Percentiles rank a stretch among this genome's conserved stretches.
These are phyloP conservation scores for Plectosphaerella cucumerina DNA, from an alignment of 2,329 filamentous ascomycete genomes.

Conservation along the genomic window DNA sequence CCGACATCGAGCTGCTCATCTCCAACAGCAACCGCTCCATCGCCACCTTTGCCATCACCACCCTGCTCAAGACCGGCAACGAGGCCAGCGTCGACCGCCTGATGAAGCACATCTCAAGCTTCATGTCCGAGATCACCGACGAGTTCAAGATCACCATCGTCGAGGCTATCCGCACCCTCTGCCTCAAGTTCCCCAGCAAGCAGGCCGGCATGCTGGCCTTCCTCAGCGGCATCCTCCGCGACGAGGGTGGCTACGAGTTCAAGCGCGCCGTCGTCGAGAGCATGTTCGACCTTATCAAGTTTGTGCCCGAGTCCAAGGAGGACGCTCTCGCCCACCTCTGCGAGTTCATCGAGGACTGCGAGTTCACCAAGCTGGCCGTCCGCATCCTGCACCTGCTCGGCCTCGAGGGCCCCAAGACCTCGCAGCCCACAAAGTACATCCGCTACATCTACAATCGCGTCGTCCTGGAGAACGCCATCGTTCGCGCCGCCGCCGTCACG, in stretches of 20 bases:
- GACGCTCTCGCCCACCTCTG: constrained; percentile 89
- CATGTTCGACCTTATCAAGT: constrained; percentile 99
- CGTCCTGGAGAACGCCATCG: constrained; percentile 93
- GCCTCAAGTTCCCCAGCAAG: constrained; percentile 96
- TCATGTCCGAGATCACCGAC: constrained; percentile 98
- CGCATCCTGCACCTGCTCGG: constrained; percentile 92
- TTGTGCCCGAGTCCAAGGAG: constrained; percentile 82
- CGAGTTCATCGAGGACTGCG: constrained; percentile 99
- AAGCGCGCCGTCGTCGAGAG: constrained; percentile 97
- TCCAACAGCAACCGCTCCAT: constrained; percentile 97
- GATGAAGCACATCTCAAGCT: constrained; percentile 97
- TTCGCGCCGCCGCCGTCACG: constrained; percentile 91
- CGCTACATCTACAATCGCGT: constrained; percentile 99
- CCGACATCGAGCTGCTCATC: constrained; percentile 94
- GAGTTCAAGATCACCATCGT: constrained; percentile 99
- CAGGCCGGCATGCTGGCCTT: constrained; percentile 97
- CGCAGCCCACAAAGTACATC: constrained; percentile 96
- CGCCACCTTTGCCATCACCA: constrained; percentile 97
- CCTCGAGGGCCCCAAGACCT: constrained; percentile 89
- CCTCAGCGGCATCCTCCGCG: constrained; percentile 91
- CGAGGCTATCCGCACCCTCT: constrained; percentile 93
- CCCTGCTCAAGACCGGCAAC: constrained; percentile 95
- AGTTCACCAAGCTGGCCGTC: constrained; percentile 96
- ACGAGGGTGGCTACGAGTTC: constrained; percentile 97
- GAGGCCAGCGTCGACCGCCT: constrained; percentile 93